phyloP scores from a whole-genome alignment of 352 stramenopile species.

The Aphanomyces euteiches region DNA sequence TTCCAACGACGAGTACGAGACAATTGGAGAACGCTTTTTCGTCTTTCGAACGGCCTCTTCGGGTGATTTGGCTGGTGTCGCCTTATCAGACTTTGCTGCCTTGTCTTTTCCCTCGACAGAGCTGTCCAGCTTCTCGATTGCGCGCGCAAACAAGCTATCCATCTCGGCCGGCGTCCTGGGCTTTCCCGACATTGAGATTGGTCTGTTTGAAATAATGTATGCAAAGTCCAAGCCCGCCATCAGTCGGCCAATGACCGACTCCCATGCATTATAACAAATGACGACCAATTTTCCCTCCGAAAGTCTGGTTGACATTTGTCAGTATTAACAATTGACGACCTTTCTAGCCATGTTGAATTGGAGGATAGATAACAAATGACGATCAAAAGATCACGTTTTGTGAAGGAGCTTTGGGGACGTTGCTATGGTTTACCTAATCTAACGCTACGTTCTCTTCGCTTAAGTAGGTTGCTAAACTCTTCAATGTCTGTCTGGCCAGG shows the following conservation, averaged over 20 bases:
- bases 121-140: conserved; percentile 7
- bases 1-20: background rate
- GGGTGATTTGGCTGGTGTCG: background rate
- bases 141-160: background rate
- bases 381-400: no score
- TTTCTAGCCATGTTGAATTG: no score
- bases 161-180: conserved; percentile 5
- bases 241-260: no score
- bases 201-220: background rate
- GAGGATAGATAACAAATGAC: no score
- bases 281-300: background rate
- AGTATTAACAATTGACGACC: no score
- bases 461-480: background rate
- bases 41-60: background rate
- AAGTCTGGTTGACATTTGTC: no score
- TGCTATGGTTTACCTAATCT: no score
- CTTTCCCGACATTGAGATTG: conserved; percentile 4
- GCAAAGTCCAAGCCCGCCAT: background rate
- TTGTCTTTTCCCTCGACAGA: conserved; percentile 9
- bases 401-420: no score
- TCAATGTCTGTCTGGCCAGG: background rate
- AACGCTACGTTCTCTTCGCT: background rate
- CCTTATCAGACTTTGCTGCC: background rate
- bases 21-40: conserved; percentile 6
- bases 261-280: background rate